A percentile compares a stretch with the other conserved stretches of the same genome.
Conservation (phyloP, 306 rosid species). For the Ormosia emarginata region DNA sequence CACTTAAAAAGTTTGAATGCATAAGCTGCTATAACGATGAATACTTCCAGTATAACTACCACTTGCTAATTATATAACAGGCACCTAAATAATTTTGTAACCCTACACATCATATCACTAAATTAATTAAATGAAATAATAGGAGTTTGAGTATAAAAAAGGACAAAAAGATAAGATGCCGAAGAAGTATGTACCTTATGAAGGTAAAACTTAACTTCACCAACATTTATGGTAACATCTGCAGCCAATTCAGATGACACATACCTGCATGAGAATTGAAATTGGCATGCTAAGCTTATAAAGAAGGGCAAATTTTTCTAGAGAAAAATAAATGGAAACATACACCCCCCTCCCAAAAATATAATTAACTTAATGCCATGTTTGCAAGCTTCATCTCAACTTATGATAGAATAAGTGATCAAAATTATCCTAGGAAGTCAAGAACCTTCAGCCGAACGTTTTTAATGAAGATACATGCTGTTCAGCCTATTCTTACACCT, state of each 20-base stretch:
- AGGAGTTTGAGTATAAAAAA: neutral
- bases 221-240: slow-evolving; percentile 64
- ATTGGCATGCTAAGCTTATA: neutral
- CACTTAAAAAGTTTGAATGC: neutral
- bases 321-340: neutral
- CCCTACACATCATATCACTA: neutral
- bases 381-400: neutral
- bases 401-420: neutral
- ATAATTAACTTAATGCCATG: neutral
- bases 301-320: neutral
- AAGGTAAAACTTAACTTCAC: slow-evolving; percentile 81
- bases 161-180: neutral
- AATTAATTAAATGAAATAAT: neutral
- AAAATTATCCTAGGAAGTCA: neutral
- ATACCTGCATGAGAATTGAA: slow-evolving; percentile 47
- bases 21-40: neutral
- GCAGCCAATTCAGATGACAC: slow-evolving; percentile 84
- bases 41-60: neutral
- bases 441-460: neutral
- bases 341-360: neutral
- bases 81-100: neutral
- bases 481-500: neutral
- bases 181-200: slow-evolving; percentile 63
- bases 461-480: neutral
- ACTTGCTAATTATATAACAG: neutral